Conservation (phyloP, 1,284 basidiomycete species). For the Rhodotorula sp. region DNA sequence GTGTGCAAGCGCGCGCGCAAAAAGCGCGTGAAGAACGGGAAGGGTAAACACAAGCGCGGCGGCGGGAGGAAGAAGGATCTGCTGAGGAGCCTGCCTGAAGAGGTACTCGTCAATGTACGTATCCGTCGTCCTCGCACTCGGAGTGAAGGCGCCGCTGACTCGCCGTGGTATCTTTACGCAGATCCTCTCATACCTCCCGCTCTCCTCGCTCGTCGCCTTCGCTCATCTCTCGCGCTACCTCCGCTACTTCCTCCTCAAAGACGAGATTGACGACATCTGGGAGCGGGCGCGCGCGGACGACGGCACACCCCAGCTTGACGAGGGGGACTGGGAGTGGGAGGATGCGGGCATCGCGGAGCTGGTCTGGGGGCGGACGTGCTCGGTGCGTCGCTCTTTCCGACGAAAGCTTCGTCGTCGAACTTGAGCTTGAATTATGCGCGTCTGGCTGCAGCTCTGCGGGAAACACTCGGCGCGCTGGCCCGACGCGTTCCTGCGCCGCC, state of each 20-base stretch:
- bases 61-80: background rate
- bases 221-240: background rate
- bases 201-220: background rate
- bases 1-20: background rate
- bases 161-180: background rate
- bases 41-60: too few species aligned
- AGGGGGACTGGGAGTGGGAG: background rate
- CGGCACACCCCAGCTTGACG: background rate
- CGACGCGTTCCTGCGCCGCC: constrained; percentile 10
- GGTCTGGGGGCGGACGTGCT: background rate
- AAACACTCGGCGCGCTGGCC: background rate
- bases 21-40: background rate
- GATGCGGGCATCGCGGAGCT: background rate
- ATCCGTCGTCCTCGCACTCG: background rate
- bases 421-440: background rate
- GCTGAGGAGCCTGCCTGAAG: constrained; percentile 1
- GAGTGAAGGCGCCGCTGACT: background rate
- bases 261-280: background rate
- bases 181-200: background rate
- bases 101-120: constrained; percentile 4
- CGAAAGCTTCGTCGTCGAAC: too few species aligned
- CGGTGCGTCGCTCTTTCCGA: background rate
- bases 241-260: background rate
- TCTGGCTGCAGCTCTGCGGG: background rate
- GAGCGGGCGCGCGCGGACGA: background rate